phyloP scores from a whole-genome alignment of 2,329 filamentous ascomycete species.

The Colletotrichum echinochloae region DNA sequence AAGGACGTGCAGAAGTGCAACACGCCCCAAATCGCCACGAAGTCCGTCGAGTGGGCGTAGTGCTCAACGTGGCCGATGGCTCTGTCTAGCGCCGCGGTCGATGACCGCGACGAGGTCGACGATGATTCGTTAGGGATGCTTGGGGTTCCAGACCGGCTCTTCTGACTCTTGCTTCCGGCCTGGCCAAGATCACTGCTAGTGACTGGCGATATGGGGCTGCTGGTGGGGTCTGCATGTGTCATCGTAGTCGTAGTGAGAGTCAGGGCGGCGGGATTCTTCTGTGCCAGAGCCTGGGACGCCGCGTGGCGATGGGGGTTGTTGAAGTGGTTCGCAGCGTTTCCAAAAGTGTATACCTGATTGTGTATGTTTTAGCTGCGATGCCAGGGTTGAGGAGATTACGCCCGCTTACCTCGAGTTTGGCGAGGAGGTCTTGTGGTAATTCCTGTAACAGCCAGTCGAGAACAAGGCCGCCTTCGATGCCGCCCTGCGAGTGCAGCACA shows the following conservation, averaged over 20 bases:
- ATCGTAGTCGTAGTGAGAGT: conserved; percentile 35
- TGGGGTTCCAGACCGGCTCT: conserved; percentile 4
- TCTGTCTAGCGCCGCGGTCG: conserved; percentile 55
- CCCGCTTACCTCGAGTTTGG: conserved; percentile 69
- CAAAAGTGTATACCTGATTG: conserved; percentile 75
- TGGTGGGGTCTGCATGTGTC: conserved; percentile 2
- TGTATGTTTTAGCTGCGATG: neutral
- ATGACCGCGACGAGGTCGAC: conserved; percentile 50
- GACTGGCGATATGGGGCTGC: conserved; percentile 35
- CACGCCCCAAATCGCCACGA: conserved; percentile 80
- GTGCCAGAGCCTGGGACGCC: conserved; percentile 55
- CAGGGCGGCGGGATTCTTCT: conserved; percentile 49
- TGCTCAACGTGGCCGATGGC: conserved; percentile 82
- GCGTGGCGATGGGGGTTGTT: conserved; percentile 70
- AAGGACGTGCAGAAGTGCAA: conserved; percentile 66
- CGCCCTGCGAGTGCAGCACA: conserved; percentile 82
- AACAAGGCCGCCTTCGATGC: conserved; percentile 78
- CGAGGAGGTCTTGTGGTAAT: conserved; percentile 72
- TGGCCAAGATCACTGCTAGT: neutral
- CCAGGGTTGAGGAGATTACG: too few species aligned
- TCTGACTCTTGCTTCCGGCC: neutral
- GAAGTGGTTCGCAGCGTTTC: conserved; percentile 83
- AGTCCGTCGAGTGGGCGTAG: conserved; percentile 80
- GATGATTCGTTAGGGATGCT: conserved; percentile 45
- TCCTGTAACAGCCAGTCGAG: conserved; percentile 83